These are phyloP conservation scores for Rhodotorula taiwanensis DNA, from an alignment of 768 basidiomycete species.

Conservation along the genomic window DNA sequence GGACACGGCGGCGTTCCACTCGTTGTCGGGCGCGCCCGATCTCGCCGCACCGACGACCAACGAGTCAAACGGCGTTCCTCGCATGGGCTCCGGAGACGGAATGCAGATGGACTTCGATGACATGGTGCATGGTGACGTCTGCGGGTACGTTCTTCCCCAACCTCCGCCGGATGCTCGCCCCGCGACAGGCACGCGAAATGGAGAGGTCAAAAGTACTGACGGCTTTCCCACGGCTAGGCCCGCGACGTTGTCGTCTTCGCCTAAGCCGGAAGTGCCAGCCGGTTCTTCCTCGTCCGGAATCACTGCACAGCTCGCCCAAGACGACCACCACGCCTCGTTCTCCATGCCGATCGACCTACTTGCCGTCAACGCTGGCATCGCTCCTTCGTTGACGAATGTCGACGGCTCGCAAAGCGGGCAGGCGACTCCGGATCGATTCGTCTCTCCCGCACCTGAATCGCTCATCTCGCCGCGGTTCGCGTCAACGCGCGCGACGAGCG, in stretches of 20 bases:
- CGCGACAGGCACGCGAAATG: no score
- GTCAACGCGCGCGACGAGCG: not conserved
- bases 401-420: not conserved
- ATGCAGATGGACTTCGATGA: conserved; percentile 29
- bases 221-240: not conserved
- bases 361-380: conserved; percentile 26
- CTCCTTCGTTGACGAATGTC: conserved; percentile 23
- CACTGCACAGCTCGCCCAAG: not conserved
- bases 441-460: not conserved
- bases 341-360: conserved; percentile 20
- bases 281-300: no score
- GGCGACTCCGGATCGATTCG: not conserved
- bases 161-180: no score
- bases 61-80: no score
- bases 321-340: conserved; percentile 11
- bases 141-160: conserved; percentile 30
- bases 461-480: not conserved
- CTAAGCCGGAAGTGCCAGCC: not conserved
- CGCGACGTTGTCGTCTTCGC: not conserved
- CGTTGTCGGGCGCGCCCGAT: not conserved
- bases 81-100: no score
- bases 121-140: conserved; percentile 32
- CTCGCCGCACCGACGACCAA: no score
- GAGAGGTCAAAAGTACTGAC: no score
- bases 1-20: no score